Evolutionary conservation across 2,329 filamentous ascomycete species (phyloP).

Genomic region (Neonectria ditissima): DNA sequence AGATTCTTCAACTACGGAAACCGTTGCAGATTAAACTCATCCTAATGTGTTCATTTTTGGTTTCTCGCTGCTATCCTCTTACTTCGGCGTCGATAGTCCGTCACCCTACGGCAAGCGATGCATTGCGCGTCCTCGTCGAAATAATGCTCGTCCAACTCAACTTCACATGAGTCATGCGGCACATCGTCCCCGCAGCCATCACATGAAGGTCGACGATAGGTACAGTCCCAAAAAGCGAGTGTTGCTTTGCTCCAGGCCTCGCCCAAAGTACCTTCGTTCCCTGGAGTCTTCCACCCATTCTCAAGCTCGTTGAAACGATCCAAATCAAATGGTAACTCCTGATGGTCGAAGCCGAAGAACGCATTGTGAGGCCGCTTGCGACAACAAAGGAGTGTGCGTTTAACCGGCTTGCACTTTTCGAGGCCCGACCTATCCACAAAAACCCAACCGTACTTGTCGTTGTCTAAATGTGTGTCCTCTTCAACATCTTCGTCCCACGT

Average conservation of each 20-base stretch:
- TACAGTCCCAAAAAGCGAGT: constrained; percentile 8
- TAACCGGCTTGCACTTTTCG: constrained; percentile 2
- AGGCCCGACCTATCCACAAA: constrained; percentile 3
- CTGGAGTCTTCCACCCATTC: constrained; percentile 5
- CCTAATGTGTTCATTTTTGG: neutral
- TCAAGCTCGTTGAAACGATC: neutral
- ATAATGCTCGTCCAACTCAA: constrained; percentile 30
- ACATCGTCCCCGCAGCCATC: constrained; percentile 8
- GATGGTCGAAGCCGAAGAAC: neutral
- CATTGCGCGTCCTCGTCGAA: constrained; percentile 33
- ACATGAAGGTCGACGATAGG: constrained; percentile 15
- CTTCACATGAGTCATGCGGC: constrained; percentile 20
- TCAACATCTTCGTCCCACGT: neutral
- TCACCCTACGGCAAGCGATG: constrained; percentile 26
- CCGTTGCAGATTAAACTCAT: too few relatives aligned
- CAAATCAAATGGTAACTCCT: neutral
- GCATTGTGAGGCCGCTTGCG: neutral
- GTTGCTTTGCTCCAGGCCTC: constrained; percentile 6
- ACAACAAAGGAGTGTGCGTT: constrained; percentile 12
- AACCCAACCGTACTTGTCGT: constrained; percentile 24
- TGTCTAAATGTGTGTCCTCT: constrained; percentile 1
- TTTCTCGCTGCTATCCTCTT: constrained; percentile 16
- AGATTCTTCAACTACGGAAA: too few relatives aligned
- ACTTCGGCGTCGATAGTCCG: constrained; percentile 23
- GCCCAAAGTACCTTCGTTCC: neutral